A percentile compares a stretch with the other conserved stretches of the same genome.
Evolutionary conservation across 306 rosid genomes (phyloP).

Genomic region (Lotus japonicus): DNA sequence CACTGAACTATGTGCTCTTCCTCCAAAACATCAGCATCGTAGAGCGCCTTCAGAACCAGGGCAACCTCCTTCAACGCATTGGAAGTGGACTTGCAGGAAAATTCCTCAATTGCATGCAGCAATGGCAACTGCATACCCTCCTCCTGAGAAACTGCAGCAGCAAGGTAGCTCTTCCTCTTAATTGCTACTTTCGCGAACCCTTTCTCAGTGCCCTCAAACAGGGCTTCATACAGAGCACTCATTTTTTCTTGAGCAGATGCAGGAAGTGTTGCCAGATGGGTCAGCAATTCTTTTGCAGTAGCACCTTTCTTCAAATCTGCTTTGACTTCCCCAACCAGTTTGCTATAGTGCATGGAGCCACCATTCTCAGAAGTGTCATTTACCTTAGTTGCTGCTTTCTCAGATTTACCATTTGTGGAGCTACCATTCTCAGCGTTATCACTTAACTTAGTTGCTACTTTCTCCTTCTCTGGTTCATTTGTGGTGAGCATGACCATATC

Average conservation of each 20-base stretch:
- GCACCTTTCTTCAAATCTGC: conserved; percentile 34
- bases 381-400: neutral
- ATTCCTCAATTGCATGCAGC: conserved; percentile 39
- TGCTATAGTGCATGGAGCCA: neutral
- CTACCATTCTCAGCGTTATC: conserved; percentile 23
- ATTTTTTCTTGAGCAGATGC: conserved; percentile 45
- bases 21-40: conserved; percentile 50
- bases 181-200: conserved; percentile 44
- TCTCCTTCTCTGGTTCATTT: conserved; percentile 35
- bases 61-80: conserved; percentile 51
- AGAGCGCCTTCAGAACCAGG: conserved; percentile 46
- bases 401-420: conserved; percentile 35
- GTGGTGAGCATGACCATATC: conserved; percentile 68
- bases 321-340: conserved; percentile 38
- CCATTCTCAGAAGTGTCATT: conserved; percentile 25
- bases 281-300: conserved; percentile 27
- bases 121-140: conserved; percentile 35
- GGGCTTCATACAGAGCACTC: conserved; percentile 41
- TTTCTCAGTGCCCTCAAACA: conserved; percentile 37
- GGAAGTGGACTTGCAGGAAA: conserved; percentile 26
- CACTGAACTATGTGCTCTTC: conserved; percentile 50
- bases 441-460: conserved; percentile 10
- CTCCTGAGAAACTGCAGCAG: conserved; percentile 35
- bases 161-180: conserved; percentile 40
- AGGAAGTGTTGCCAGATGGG: conserved; percentile 22